Evolutionary conservation across 2,329 filamentous ascomycete genomes (phyloP), one percentile per base, ranked within the genome.

Genomic region (Phaeosphaeriaceae sp.): DNA sequence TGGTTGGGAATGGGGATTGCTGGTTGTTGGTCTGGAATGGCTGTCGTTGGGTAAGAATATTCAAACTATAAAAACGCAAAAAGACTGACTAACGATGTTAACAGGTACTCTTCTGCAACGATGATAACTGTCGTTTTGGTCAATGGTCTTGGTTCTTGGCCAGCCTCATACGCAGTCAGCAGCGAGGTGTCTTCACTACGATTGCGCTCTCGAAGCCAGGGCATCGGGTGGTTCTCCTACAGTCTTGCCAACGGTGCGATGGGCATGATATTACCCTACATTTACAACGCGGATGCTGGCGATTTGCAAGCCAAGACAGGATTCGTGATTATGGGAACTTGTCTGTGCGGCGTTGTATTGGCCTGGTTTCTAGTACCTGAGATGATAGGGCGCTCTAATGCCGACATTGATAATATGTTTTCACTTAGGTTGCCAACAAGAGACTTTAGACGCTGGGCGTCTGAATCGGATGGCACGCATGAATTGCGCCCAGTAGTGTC

Each of bases 261-360:
- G 29, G 28, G 37, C 36, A 30, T 46, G 18, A 35, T 17, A 11
- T 36, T 72, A 26, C 71, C 71, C 9, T 75, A 73, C 47, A 59
- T 73, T 57, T 67, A 73, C 48, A 75, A 74, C 40, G 71, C 72
- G 1, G 72, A 74, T 40, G 58, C 71, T 21, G 70, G 55, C 6
- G 63, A 75, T 44, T 52, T 71, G 32, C 51, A 64, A 37, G 74
- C 68, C 30, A 76, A 75, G 54, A 66, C 73, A 29, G 74, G 68
- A 0, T 74, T 75, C 54, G 67, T 75, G 53, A 73, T 67, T 38
- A 67, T 58, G 15, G 71, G 66, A 0, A 51, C 40, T 76, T 34
- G 37, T 11, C 13, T 21, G 6, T 15, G 21, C 3, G 37, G 37
- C 12, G 21, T 40, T 12, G 20, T 40, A 4, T 7, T 18, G 12